Conservation (phyloP, 768 basidiomycete genomes). For the Suillus americanus region DNA sequence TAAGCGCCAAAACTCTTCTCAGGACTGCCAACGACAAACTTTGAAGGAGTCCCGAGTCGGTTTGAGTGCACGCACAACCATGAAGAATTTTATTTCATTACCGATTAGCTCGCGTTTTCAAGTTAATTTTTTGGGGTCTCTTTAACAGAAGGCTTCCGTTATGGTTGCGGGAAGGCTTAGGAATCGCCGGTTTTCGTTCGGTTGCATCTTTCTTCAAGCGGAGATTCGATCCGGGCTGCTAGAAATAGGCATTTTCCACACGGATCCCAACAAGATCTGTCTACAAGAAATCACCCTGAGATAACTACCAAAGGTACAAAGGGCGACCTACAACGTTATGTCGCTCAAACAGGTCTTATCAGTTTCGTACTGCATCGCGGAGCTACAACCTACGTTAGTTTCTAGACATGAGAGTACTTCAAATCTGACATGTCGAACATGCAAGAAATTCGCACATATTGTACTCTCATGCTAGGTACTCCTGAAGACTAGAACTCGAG, state of each 20-base stretch:
- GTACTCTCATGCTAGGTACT: background rate
- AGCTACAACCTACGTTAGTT: background rate
- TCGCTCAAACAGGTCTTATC: background rate
- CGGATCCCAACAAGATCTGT: background rate
- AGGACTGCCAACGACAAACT: background rate
- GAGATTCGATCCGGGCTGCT: background rate
- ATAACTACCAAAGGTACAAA: background rate
- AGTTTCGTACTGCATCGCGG: background rate
- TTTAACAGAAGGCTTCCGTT: conserved; percentile 6
- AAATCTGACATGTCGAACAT: background rate
- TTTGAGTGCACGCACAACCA: too few relatives aligned
- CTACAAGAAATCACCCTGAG: background rate
- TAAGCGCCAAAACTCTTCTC: background rate
- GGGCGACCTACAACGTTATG: background rate
- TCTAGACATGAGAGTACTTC: background rate
- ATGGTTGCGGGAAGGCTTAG: background rate
- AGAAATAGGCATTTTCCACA: conserved; percentile 4
- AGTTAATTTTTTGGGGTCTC: background rate
- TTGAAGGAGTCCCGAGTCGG: too few relatives aligned
- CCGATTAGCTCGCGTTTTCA: background rate
- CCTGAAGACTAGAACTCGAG: background rate
- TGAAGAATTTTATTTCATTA: too few relatives aligned
- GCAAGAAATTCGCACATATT: background rate
- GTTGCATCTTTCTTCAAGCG: background rate
- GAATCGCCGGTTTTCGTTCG: background rate